Base-by-base conservation (phyloP, 1,284 basidiomycete species). In the Pterulicium gracile region DNA sequence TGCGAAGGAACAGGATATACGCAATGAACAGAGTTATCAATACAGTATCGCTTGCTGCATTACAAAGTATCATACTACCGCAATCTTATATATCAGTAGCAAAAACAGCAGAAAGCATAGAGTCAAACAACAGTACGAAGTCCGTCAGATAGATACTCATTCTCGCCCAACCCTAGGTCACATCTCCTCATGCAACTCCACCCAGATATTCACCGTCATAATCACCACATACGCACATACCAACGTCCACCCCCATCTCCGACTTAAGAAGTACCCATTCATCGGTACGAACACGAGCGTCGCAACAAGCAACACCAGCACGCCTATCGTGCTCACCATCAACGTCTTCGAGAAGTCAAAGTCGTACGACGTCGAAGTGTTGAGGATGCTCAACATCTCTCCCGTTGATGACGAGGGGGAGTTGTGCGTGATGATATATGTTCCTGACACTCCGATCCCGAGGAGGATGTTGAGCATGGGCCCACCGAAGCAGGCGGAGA, bases 381-480 rank as follows among this genome's bases (percentile, higher is more conserved):
- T 14, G 20, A 43, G 42, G 13, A 21, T 5, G 23, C 23, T 21
- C 19, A 21, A 21, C 5, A 21, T 12, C 4, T 21, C 42, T 7
- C n/a, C n/a, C 4, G 4, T 39, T 7, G 36, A 17, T 7, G 4
- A 7, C 4, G n/a, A 13, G 5, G 36, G 36, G 34, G 68, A 64
- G 12, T 74, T 77, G 45, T 80, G 67, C 39, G 73, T 64, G 49
- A 80, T 84, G 55, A 89, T 73, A 59, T 83, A 83, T 17, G 79
- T 74, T 14, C 89, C 85, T 0, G 86, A 84, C 48, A 90, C 71
- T 36, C 91, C 88, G 49, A 92, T 73, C 12, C 91, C 91, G 45
- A 98, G 79, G 3, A 98, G 78, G 54, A 98, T 89, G 66, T 97
- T 98, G 55, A 98, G 81, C 91, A 98, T 93, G 0, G 92, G 92